Base-by-base conservation (phyloP, 116 monocot genomes). In the Posidonia oceanica region DNA sequence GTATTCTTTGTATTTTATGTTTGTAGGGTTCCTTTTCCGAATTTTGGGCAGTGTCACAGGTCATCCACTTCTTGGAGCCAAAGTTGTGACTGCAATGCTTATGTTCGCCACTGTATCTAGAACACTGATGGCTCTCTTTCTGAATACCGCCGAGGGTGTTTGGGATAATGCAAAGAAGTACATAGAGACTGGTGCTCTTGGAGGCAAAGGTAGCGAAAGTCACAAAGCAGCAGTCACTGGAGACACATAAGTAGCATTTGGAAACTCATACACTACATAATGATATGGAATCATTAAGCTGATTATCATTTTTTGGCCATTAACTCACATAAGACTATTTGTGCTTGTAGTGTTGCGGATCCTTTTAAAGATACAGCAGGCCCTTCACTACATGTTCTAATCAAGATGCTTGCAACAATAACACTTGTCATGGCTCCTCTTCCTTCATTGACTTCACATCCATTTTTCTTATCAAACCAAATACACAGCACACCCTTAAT, bases 121-220 rank as follows among this genome's bases (percentile, higher is more conserved):
- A 29, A 99, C 93, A 69, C 83, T 99, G 14, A 99, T 99, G 99
- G 99, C 93, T 69, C 84, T 99, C 66, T 99, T 99, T 75, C 72
- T 99, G 52, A 99, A 99, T 75, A 99, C 99, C 39, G 79, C 99
- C 64, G 99, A 94, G 21, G 99, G 99, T 63, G 99, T 93, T 15
- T 99, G 99, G 99, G 99, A 99, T 76, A 99, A 99, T 77, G 99
- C 99, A 3, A 99, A 99, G 71, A 99, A 99, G 23, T 99, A 83
- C 73, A 99, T 99, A 37, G 99, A 99, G 74, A 99, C 99, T 75
- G 99, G 99, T 60, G 99, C 88, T 44, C 91, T 90, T 61, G 99
- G 99, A 70, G 99, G 99, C 59, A 99, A 99, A 85, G 99, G 99
- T 38, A 99, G 99, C 51, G 94, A 99, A 7, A 82, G 82, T 65